These are phyloP conservation scores for Dendrocalamus latiflorus DNA, from an alignment of 202 grass and related monocot species.

Conservation along the genomic window DNA sequence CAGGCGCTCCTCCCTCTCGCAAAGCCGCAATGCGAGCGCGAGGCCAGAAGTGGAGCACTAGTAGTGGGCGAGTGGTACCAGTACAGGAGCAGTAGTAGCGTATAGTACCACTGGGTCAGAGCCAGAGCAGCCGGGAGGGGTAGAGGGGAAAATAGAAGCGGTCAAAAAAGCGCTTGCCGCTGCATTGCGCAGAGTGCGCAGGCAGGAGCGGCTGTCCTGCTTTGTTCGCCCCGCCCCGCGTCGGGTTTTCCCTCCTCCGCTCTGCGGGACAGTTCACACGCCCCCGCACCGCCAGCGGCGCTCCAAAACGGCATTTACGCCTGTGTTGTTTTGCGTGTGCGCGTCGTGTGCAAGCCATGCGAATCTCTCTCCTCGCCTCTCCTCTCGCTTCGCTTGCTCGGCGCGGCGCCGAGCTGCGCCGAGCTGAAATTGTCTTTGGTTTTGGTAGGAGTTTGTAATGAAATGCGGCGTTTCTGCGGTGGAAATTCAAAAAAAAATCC, in stretches of 20 bases:
- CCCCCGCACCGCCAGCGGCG: conserved; percentile 16
- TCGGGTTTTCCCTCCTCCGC: neutral
- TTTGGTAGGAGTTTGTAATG: neutral
- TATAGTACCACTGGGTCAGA: conserved; percentile 16
- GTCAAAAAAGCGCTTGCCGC: conserved; percentile 54
- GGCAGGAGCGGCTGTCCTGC: no score
- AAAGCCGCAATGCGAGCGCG: conserved; percentile 17
- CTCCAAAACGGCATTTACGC: conserved; percentile 58
- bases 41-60: neutral
- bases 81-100: neutral
- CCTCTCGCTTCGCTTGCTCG: neutral
- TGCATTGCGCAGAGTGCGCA: no score
- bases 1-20: neutral
- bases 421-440: neutral
- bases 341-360: conserved; percentile 11
- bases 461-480: neutral
- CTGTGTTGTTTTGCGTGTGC: conserved; percentile 35
- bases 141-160: conserved; percentile 13
- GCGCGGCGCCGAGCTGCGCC: neutral
- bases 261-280: conserved; percentile 23
- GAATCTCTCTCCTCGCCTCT: conserved; percentile 1
- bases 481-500: neutral
- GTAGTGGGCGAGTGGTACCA: neutral
- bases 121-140: neutral
- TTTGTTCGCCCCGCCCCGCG: neutral